A percentile compares a stretch with the other conserved stretches of the same genome.
Evolutionary conservation across 371 early-diverging fungal species (phyloP).

Genomic region (Mucor saturninus): DNA sequence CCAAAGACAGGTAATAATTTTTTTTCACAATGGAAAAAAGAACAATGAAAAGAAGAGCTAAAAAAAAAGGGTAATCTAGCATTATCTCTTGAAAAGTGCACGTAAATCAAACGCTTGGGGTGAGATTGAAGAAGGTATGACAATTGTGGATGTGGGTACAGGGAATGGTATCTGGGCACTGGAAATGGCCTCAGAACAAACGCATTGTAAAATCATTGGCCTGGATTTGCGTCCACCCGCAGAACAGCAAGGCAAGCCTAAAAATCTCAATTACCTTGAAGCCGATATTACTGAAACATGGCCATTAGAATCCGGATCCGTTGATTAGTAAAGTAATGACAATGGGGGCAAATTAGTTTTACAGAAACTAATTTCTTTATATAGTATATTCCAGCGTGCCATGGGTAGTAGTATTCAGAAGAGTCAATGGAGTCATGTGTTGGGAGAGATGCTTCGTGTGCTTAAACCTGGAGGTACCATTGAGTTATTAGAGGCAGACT

Average conservation of each 20-base stretch:
- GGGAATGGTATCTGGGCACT: constrained; percentile 61
- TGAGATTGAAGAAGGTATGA: constrained; percentile 26
- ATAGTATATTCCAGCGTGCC: constrained; percentile 48
- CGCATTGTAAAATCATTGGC: constrained; percentile 52
- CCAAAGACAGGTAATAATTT: constrained; percentile 45
- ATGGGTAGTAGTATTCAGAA: constrained; percentile 44
- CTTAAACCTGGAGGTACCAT: constrained; percentile 51
- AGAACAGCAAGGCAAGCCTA: constrained; percentile 39
- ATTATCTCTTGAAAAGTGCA: constrained; percentile 53
- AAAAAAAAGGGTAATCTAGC: constrained; percentile 22
- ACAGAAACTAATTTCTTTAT: background rate
- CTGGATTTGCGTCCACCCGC: constrained; percentile 54
- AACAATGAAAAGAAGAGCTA: too few relatives aligned
- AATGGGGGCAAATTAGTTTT: background rate
- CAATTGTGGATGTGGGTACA: constrained; percentile 57
- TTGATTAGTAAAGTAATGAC: constrained; percentile 47
- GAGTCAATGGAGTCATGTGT: constrained; percentile 42
- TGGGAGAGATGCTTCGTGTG: constrained; percentile 45
- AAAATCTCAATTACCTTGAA: constrained; percentile 41
- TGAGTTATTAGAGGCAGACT: constrained; percentile 48
- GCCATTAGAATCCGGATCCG: constrained; percentile 42
- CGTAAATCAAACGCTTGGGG: constrained; percentile 45
- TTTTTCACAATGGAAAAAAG: background rate
- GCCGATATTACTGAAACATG: constrained; percentile 43
- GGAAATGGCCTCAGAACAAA: constrained; percentile 60